These are phyloP conservation scores for Maudiozyma humilis DNA, from an alignment of 1,139 yeast species.

Conservation along the genomic window DNA sequence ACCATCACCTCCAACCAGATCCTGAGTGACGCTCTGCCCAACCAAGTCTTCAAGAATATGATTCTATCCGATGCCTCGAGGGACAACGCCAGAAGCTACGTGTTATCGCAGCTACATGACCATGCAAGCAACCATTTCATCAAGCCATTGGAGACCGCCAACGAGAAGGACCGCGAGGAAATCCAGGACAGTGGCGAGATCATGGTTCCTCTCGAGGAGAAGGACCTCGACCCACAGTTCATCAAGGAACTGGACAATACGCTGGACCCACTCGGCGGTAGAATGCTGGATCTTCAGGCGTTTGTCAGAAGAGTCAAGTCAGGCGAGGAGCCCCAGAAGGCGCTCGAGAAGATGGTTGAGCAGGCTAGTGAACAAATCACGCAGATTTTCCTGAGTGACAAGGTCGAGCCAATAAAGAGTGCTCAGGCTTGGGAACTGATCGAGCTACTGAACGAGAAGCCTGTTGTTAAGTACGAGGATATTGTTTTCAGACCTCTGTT, in stretches of 20 bases:
- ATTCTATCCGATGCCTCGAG: conserved; percentile 75
- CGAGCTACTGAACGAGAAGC: conserved; percentile 48
- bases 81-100: conserved; percentile 62
- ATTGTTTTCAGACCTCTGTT: conserved; percentile 56
- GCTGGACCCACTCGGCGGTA: conserved; percentile 78
- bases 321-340: conserved; percentile 75
- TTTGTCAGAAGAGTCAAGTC: conserved; percentile 79
- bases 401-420: conserved; percentile 48
- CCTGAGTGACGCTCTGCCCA: conserved; percentile 67
- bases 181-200: conserved; percentile 11
- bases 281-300: conserved; percentile 88
- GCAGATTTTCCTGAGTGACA: conserved; percentile 60
- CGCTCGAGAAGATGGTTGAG: conserved; percentile 67
- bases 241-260: conserved; percentile 42
- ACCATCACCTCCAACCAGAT: conserved; percentile 72
- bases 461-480: conserved; percentile 42
- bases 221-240: conserved; percentile 14
- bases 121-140: conserved; percentile 7
- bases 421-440: conserved; percentile 88
- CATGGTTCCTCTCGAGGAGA: conserved; percentile 6
- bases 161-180: conserved; percentile 10
- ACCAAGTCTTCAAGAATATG: conserved; percentile 72
- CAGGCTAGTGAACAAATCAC: conserved; percentile 86
- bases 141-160: neutral
- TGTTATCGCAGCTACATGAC: conserved; percentile 48